A percentile compares a stretch with the other conserved stretches of the same genome.
Conservation (phyloP, 441 rosid genomes). For the Populus tomentosa region DNA sequence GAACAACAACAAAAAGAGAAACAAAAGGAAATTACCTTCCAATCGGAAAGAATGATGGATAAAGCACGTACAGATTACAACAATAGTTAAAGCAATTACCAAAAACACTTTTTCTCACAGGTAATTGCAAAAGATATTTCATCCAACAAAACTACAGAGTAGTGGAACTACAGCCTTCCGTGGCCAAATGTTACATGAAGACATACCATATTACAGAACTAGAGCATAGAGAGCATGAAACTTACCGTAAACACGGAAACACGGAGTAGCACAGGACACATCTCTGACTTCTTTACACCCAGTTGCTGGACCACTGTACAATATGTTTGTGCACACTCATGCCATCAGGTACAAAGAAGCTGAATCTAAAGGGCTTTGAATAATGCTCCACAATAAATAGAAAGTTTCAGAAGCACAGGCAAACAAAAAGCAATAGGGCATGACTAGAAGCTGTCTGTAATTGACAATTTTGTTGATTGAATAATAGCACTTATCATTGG, state of each 20-base stretch:
- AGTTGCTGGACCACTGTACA: conserved; percentile 2
- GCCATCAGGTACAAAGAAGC: conserved; percentile 3
- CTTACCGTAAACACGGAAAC: not conserved
- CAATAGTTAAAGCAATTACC: not conserved
- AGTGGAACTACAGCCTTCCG: not conserved
- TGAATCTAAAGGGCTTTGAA: not conserved
- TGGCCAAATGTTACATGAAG: not conserved
- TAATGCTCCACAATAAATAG: not conserved
- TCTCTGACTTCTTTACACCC: conserved; percentile 2
- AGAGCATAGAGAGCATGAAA: not conserved
- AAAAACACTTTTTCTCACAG: not conserved
- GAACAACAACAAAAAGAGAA: not conserved
- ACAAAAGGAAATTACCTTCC: not conserved
- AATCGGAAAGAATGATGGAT: not conserved
- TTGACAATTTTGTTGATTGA: not conserved
- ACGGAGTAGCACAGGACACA: not conserved
- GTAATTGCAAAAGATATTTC: not conserved
- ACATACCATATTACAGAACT: not conserved
- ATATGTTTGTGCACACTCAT: not conserved
- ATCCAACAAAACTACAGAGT: not conserved
- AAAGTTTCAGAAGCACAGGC: not conserved
- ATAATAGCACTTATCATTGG: not conserved
- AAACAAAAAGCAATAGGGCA: not conserved
- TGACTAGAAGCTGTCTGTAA: not conserved
- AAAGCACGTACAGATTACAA: not conserved